These are phyloP conservation scores for Penicillium steckii DNA, from an alignment of 495 filamentous ascomycete species.

Conservation along the genomic window DNA sequence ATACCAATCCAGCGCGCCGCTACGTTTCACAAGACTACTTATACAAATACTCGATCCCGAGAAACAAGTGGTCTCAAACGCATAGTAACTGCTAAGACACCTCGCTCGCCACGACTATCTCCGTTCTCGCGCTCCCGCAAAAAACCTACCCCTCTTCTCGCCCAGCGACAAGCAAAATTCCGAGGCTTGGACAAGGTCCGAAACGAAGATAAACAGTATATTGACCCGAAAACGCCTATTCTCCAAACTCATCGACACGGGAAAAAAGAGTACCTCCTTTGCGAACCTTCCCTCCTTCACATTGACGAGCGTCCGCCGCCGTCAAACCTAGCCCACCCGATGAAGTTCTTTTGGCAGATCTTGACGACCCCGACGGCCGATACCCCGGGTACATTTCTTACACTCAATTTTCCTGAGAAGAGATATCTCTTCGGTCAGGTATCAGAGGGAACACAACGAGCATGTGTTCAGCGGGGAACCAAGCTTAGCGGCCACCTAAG, in stretches of 20 bases:
- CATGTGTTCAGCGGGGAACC: constrained; percentile 61
- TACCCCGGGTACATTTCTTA: constrained; percentile 74
- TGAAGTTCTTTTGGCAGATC: constrained; percentile 72
- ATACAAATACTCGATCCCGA: background rate
- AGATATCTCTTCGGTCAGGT: constrained; percentile 88
- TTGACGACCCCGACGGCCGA: constrained; percentile 85
- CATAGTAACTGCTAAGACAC: background rate
- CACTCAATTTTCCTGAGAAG: constrained; percentile 74
- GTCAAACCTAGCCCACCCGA: constrained; percentile 32
- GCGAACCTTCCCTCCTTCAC: constrained; percentile 15
- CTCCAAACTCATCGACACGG: constrained; percentile 9
- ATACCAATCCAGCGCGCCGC: constrained; percentile 4
- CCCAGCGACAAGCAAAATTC: background rate
- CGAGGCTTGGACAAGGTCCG: background rate
- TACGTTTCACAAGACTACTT: constrained; percentile 10
- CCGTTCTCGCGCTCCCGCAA: background rate
- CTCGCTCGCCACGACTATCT: too few species aligned
- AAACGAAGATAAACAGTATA: background rate
- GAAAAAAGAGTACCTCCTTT: constrained; percentile 25
- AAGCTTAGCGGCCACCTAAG: constrained; percentile 55
- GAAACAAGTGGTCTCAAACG: background rate
- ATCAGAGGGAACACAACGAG: constrained; percentile 83
- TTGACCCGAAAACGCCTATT: constrained; percentile 3
- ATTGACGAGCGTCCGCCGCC: constrained; percentile 1
- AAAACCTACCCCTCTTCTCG: background rate